Evolutionary conservation across 2,329 filamentous ascomycete species (phyloP), one percentile per base, ranked within the genome.

Genomic region (Pseudocercospora crystallina): DNA sequence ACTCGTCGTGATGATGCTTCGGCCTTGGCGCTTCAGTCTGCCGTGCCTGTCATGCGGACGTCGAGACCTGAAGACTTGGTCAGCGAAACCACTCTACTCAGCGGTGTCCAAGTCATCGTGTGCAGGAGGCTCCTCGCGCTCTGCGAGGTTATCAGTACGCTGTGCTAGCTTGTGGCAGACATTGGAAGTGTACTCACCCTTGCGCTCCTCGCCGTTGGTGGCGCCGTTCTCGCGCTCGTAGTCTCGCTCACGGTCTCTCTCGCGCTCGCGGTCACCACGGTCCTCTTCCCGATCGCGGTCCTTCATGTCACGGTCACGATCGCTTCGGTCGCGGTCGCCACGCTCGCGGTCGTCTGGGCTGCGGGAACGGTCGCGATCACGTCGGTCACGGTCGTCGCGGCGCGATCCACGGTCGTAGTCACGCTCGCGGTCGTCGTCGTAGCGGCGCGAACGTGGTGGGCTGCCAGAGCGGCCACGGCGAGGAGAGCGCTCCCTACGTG

Each of bases 31-130:
- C 20, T 26, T 26, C 20, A 26, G 20, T 26, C 20, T 26, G 20
- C 46, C 30, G 30, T 36, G 40, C 45, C 41, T 45, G 31, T 36
- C 43, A 47, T 38, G 33, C 42, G 39, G 14, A 47, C 42, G 40
- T 47, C 49, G 46, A 42, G 48, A 49, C 49, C 49, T 51, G 49
- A 37, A 45, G 45, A 42, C 41, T 36, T 29, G 14, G 43, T 51
- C 40, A 51, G 51, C 41, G 34, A 33, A 33, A 42, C 47, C 45
- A 26, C 20, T 49, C 71, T 78, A 84, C 76, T 97, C 94, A 66
- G 91, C 92, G 68, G 94, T 91, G 72, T 99, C 94, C 69, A 97
- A 82, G 69, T 99, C 94, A 71, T 99, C 94, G 67, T 96, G 90
- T 63, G 84, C 86, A 58, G 89, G 85, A 57, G 89, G 87, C 33